Evolutionary conservation across 2,329 filamentous ascomycete species (phyloP).

Genomic region (Trichoderma koningii): DNA sequence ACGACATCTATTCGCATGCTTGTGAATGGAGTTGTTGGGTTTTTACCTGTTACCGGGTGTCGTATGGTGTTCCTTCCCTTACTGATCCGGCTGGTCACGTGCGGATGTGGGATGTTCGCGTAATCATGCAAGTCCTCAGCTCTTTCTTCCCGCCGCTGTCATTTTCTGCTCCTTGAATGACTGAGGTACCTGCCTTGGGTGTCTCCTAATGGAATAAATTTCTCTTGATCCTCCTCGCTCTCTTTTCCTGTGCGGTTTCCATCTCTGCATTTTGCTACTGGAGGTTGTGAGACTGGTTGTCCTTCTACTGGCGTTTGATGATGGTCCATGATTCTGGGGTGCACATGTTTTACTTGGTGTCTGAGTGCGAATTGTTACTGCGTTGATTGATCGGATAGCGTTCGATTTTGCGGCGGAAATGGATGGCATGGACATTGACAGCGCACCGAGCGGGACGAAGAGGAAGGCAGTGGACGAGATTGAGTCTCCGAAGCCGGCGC

Average conservation of each 20-base stretch:
- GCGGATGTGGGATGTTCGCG: conserved; percentile 28
- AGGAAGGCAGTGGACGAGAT: conserved; percentile 49
- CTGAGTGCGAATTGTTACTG: background rate
- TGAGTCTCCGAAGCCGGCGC: conserved; percentile 45
- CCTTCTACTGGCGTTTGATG: conserved; percentile 1
- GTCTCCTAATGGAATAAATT: background rate
- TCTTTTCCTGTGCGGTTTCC: background rate
- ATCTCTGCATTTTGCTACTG: background rate
- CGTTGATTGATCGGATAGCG: background rate
- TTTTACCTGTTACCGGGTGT: background rate
- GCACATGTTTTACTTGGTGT: background rate
- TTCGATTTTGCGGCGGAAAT: background rate
- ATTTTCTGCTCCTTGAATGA: background rate
- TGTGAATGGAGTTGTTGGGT: background rate
- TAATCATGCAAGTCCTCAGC: background rate
- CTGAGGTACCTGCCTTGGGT: too few species aligned
- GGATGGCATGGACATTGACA: conserved; percentile 51
- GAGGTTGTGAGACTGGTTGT: background rate
- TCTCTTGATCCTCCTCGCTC: background rate
- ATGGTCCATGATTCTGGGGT: background rate
- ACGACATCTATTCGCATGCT: too few species aligned
- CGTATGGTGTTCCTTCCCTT: too few species aligned
- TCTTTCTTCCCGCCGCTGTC: background rate
- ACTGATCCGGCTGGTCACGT: conserved; percentile 22
- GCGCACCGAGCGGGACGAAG: conserved; percentile 45